Evolutionary conservation across 1,139 yeast genomes (phyloP).

Genomic region (Kodamaea derodonti): DNA sequence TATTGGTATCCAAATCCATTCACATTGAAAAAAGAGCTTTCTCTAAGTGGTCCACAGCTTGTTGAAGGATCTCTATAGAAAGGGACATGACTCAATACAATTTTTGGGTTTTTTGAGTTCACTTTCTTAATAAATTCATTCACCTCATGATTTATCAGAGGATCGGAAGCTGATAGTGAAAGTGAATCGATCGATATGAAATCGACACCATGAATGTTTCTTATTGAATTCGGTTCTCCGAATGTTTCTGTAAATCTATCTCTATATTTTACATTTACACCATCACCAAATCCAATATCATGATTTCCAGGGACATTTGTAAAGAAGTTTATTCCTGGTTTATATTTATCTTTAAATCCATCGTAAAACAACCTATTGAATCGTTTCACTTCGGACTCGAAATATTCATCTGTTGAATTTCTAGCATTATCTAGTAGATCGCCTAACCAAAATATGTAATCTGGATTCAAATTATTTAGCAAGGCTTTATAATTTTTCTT

Average conservation of each 20-base stretch:
- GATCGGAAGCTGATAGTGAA: constrained; percentile 35
- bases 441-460: constrained; percentile 47
- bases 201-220: constrained; percentile 37
- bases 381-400: constrained; percentile 30
- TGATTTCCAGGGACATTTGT: constrained; percentile 52
- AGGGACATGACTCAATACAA: constrained; percentile 50
- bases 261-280: constrained; percentile 36
- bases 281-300: constrained; percentile 54
- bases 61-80: constrained; percentile 35
- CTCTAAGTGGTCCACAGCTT: constrained; percentile 47
- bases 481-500: constrained; percentile 43
- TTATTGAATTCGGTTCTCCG: constrained; percentile 36
- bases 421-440: constrained; percentile 55
- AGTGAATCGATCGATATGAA: constrained; percentile 44
- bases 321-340: constrained; percentile 24
- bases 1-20: constrained; percentile 46
- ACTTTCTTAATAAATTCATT: constrained; percentile 26
- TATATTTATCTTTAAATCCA: constrained; percentile 14
- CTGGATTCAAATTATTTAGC: constrained; percentile 35
- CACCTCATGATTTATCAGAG: constrained; percentile 25
- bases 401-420: constrained; percentile 38
- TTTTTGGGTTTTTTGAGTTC: constrained; percentile 22
- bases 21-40: constrained; percentile 22
- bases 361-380: constrained; percentile 37
- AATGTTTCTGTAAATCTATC: constrained; percentile 36